Conservation (phyloP, 257 asterid genomes). For the Solanum sitiens region DNA sequence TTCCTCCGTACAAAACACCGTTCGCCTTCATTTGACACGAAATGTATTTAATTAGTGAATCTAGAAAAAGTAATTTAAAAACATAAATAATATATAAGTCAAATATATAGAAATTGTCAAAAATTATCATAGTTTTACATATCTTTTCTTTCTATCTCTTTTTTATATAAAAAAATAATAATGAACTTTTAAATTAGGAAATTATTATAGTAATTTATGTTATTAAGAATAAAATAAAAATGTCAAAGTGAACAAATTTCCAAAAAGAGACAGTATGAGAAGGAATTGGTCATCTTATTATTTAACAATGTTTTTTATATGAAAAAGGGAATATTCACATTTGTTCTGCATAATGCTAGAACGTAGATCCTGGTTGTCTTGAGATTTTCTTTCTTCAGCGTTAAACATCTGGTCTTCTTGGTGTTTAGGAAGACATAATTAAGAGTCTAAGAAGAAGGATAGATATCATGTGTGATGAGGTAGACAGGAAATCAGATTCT, state of each 20-base stretch:
- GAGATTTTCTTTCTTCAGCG: neutral
- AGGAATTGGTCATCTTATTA: neutral
- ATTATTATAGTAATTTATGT: neutral
- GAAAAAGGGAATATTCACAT: neutral
- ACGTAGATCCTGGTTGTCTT: neutral
- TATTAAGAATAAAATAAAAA: neutral
- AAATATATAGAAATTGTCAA: neutral
- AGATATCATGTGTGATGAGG: constrained; percentile 77
- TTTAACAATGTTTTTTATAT: too few species aligned
- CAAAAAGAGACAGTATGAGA: neutral
- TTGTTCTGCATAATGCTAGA: neutral
- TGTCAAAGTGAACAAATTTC: neutral
- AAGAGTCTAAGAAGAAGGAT: constrained; percentile 77
- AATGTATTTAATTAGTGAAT: neutral
- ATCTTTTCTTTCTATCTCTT: neutral
- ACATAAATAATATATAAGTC: neutral
- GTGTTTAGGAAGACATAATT: constrained; percentile 73
- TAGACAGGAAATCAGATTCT: constrained; percentile 45
- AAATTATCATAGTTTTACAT: neutral
- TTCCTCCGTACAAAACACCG: too few species aligned
- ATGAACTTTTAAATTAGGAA: neutral
- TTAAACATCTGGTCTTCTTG: neutral
- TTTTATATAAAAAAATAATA: too few species aligned
- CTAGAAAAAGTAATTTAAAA: too few species aligned
- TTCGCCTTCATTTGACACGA: neutral